A percentile compares a stretch with the other conserved stretches of the same genome.
phyloP scores from a whole-genome alignment of 345 rosid species.

The Cardamine occulta region DNA sequence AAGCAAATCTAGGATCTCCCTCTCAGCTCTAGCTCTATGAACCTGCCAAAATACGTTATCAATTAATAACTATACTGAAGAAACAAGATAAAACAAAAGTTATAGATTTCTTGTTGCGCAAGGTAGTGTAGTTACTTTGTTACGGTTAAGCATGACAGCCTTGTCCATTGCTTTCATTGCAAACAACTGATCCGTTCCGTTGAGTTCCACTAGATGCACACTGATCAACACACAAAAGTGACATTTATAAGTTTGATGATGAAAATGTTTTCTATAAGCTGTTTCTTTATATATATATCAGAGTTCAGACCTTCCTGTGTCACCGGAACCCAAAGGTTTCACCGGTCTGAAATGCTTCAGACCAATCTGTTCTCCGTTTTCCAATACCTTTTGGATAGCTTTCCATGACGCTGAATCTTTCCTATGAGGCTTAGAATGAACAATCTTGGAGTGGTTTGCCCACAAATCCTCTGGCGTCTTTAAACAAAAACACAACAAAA shows the following conservation, averaged over 20 bases:
- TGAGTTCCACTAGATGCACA: conserved; percentile 89
- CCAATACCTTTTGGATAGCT: conserved; percentile 78
- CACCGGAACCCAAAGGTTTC: conserved; percentile 95
- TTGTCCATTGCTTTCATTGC: conserved; percentile 99
- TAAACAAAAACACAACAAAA: conserved; percentile 21
- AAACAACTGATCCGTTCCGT: conserved; percentile 68
- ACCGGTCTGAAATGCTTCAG: conserved; percentile 81
- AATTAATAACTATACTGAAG: not conserved
- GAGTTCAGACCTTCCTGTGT: conserved; percentile 82
- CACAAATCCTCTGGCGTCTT: conserved; percentile 97
- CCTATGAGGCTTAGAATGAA: conserved; percentile 88
- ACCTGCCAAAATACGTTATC: conserved; percentile 54
- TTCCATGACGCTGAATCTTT: conserved; percentile 72
- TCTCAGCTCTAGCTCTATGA: conserved; percentile 96
- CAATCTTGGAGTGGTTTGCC: conserved; percentile 81
- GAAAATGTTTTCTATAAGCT: not conserved
- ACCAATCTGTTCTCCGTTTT: conserved; percentile 72
- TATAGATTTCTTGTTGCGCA: not conserved
- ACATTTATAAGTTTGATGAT: not conserved
- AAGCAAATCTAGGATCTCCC: conserved; percentile 90
- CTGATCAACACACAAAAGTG: conserved; percentile 43
- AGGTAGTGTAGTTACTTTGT: conserved; percentile 61
- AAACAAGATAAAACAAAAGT: not conserved
- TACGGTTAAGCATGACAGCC: conserved; percentile 83
- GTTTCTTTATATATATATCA: not conserved